Percentiles rank a stretch among this genome's conserved stretches.
These are phyloP conservation scores for Chondrus crispus DNA, from an alignment of 23 red algal species.

Conservation along the genomic window DNA sequence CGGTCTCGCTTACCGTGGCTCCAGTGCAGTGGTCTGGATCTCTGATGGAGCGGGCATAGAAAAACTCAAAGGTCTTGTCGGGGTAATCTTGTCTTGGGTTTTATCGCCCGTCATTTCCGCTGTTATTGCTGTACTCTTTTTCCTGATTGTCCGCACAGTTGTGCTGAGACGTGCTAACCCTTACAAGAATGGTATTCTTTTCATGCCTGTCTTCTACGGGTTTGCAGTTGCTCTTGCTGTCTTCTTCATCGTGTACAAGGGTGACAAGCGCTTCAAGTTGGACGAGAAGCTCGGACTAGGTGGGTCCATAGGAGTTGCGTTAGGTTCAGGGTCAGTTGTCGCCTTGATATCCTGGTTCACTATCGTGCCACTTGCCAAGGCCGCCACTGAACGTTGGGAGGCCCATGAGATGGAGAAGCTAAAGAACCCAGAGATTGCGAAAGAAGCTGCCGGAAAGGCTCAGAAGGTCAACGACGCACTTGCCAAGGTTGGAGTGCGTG, in stretches of 20 bases:
- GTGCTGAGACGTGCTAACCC: constrained; percentile 58
- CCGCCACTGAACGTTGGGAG: constrained; percentile 57
- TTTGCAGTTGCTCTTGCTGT: constrained; percentile 51
- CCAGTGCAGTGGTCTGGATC: constrained; percentile 59
- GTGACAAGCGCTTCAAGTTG: constrained; percentile 36
- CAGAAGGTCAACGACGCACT: constrained; percentile 34
- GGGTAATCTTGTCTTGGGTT: constrained; percentile 74
- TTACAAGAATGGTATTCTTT: constrained; percentile 40
- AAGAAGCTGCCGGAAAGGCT: background rate
- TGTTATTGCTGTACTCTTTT: constrained; percentile 59
- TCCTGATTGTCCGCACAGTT: constrained; percentile 74
- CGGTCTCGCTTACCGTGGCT: constrained; percentile 69
- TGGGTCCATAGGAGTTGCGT: constrained; percentile 42
- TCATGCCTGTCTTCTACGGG: constrained; percentile 81
- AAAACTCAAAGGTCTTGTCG: constrained; percentile 71
- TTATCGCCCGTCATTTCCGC: constrained; percentile 75
- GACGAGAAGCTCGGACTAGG: constrained; percentile 32
- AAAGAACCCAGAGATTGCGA: constrained; percentile 45
- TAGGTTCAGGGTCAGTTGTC: constrained; percentile 40
- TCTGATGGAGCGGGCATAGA: constrained; percentile 31
- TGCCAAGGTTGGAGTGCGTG: constrained; percentile 63
- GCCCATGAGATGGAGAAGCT: constrained; percentile 23
- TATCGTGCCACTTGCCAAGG: constrained; percentile 54
- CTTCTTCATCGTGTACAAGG: constrained; percentile 86
- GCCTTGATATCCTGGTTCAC: constrained; percentile 47